Percentiles rank a stretch among this genome's conserved stretches.
These are phyloP conservation scores for Aspergillus sp. DNA, from an alignment of 2,329 filamentous ascomycete species.

Conservation along the genomic window DNA sequence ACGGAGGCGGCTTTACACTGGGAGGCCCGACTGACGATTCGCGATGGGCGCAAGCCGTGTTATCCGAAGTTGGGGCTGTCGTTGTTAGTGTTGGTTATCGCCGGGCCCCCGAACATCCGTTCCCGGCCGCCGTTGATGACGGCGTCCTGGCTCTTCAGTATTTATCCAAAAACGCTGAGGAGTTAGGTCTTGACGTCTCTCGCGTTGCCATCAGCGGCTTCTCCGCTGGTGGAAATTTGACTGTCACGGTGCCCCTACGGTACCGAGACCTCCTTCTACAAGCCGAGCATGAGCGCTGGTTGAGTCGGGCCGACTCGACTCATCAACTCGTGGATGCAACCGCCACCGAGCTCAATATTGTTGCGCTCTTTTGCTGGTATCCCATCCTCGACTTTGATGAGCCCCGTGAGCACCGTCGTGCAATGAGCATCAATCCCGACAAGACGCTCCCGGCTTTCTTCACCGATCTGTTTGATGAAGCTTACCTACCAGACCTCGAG, in stretches of 20 bases:
- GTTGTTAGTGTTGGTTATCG: slow-evolving; percentile 63
- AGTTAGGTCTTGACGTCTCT: slow-evolving; percentile 57
- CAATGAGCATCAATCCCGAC: slow-evolving; percentile 54
- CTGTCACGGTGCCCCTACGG: slow-evolving; percentile 61
- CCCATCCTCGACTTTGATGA: slow-evolving; percentile 63
- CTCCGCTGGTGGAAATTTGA: slow-evolving; percentile 63
- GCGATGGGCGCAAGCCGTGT: slow-evolving; percentile 58
- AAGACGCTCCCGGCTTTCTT: slow-evolving; percentile 50
- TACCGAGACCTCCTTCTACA: slow-evolving; percentile 45
- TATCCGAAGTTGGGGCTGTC: slow-evolving; percentile 57
- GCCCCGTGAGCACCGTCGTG: slow-evolving; percentile 58
- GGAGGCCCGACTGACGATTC: slow-evolving; percentile 61
- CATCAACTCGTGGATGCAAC: slow-evolving; percentile 37
- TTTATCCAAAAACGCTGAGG: slow-evolving; percentile 55
- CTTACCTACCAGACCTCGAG: slow-evolving; percentile 48
- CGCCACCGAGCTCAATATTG: slow-evolving; percentile 48
- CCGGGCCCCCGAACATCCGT: slow-evolving; percentile 60
- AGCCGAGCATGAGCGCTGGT: slow-evolving; percentile 23
- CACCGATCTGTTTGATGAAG: slow-evolving; percentile 50
- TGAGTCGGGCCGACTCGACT: slow-evolving; percentile 34
- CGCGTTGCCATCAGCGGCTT: slow-evolving; percentile 62
- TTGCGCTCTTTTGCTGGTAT: slow-evolving; percentile 62
- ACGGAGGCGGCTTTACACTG: slow-evolving; percentile 64
- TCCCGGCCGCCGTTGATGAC: slow-evolving; percentile 64
- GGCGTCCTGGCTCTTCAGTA: slow-evolving; percentile 62